Evolutionary conservation across 148 eudicot genomes (phyloP).

Genomic region (Mesembryanthemum crystallinum): DNA sequence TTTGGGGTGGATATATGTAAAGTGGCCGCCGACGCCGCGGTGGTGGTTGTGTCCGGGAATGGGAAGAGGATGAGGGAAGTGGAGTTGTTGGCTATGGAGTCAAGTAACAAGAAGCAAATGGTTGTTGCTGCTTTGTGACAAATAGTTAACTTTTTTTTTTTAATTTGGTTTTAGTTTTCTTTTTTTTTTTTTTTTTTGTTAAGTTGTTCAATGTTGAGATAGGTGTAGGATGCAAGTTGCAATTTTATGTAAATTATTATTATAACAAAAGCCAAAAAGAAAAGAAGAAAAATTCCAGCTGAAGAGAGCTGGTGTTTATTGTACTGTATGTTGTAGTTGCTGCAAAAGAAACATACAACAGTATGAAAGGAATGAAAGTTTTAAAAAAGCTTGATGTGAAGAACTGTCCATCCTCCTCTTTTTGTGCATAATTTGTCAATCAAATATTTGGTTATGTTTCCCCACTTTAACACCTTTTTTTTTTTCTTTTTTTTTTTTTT

Average conservation of each 20-base stretch:
- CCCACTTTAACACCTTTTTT: not conserved
- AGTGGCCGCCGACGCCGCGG: not conserved
- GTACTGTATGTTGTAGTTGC: not conserved
- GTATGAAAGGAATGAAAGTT: slow-evolving; percentile 28
- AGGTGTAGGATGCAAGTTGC: slow-evolving; percentile 31
- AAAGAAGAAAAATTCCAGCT: slow-evolving; percentile 16
- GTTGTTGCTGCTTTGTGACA: slow-evolving; percentile 42
- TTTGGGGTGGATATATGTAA: slow-evolving; percentile 79
- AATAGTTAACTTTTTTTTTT: not conserved
- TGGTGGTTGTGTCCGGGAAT: slow-evolving; percentile 8
- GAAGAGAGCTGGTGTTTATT: slow-evolving; percentile 38
- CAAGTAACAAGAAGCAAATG: slow-evolving; percentile 38
- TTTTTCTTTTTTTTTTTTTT: too few species aligned
- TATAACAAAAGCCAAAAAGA: not conserved
- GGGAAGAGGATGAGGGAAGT: slow-evolving; percentile 35
- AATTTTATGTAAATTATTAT: slow-evolving; percentile 22
- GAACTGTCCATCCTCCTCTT: not conserved
- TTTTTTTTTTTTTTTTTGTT: not conserved
- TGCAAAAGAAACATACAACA: slow-evolving; percentile 2
- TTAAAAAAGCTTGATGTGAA: slow-evolving; percentile 20
- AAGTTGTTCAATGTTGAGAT: slow-evolving; percentile 20
- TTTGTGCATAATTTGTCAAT: slow-evolving; percentile 15
- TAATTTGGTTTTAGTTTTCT: slow-evolving; percentile 1
- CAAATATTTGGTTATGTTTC: slow-evolving; percentile 5
- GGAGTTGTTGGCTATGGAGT: slow-evolving; percentile 31